Evolutionary conservation across 192 early-diverging fungal species (phyloP), one percentile per base, ranked within the genome.

Genomic region (Coemansia aciculifera): DNA sequence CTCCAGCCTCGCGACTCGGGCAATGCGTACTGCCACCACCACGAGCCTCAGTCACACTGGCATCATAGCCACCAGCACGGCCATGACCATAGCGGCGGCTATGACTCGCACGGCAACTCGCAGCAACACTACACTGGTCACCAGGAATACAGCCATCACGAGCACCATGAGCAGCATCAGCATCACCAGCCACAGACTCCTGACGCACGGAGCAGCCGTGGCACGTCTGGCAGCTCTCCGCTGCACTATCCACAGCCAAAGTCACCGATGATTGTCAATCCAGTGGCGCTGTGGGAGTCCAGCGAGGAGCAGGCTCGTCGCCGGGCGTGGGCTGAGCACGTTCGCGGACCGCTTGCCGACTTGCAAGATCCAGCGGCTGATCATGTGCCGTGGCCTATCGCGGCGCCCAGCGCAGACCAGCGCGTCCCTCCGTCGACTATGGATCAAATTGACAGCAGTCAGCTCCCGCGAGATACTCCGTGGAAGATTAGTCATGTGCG

Each of bases 401-500:
- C 56, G 2, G 43, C 43, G 2, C 67, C 61, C 0, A 31, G 44
- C 12, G 34, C 63, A 17, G 75, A 74, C 23, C 40, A 62, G 43
- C 63, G 37, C 19, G 44, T 67, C 11, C 66, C 67, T 17, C 69
- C 62, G 0, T 69, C 68, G 5, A 42, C 74, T 2, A 77, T 83
- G 72, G 75, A 83, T 21, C 60, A 72, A 9, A 72, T 83, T 27
- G 80, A 83, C 42, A 83, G 80, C 62, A 83, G 80, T 23, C 72
- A 66, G 32, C 75, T 83, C 27, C 80, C 80, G 7, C 69, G 17
- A 24, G 80, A 83, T 2, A 83, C 75, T 0, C 80, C 80, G 4
- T 83, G 80, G 80, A 83, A 83, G 64, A 68, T 83, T 46, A 73
- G 80, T 42, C 80, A 83, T 69, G 80, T 83, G 24, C 80, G 80